Evolutionary conservation across 768 basidiomycete genomes (phyloP), one percentile per base, ranked within the genome.

Genomic region (Macrolepiota albuminosa): DNA sequence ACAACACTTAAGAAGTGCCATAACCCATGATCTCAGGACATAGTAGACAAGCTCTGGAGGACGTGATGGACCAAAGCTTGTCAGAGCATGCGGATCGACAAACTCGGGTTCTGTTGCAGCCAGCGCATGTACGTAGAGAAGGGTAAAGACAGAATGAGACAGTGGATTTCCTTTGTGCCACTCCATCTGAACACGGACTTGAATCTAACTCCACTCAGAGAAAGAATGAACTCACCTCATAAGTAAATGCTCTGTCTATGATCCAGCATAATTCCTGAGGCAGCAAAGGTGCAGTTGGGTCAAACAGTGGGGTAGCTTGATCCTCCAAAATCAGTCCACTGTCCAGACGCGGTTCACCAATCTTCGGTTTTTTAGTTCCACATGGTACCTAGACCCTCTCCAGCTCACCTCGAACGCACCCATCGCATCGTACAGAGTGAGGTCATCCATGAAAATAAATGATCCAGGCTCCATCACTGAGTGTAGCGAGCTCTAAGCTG

Each of bases 221-320:
- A 48, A 24, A 51, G 58, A 59, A 59, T 51, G 54, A 39, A 68
- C 76, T 70, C 70, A 91, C 94, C 83, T 98, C 95, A 66, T 84
- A 87, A 36, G 88, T 81, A 65, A 91, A 76, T 16, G 86, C 75
- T 63, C 84, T 78, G 70, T 96, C 95, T 61, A 96, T 75, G 24
- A 95, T 87, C 88, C 91, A 95, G 70, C 92, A 95, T 26, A 95
- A 69, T 69, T 96, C 93, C 65, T 91, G 82, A 0, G 92, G 87
- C 3, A 88, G 73, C 51, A 95, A 74, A 2, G 81, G 83, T 6
- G 76, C 66, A 45, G 84, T 72, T 4, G 90, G 85, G 66, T 93
- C 76, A 66, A 95, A 95, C 0, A 76, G 70, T 0, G 80, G 77
- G 3, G 71, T 65, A 14, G 70, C 66, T 40, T 83, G 76, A 29